Conservation (phyloP, 768 basidiomycete genomes). For the Mycena haematopus region DNA sequence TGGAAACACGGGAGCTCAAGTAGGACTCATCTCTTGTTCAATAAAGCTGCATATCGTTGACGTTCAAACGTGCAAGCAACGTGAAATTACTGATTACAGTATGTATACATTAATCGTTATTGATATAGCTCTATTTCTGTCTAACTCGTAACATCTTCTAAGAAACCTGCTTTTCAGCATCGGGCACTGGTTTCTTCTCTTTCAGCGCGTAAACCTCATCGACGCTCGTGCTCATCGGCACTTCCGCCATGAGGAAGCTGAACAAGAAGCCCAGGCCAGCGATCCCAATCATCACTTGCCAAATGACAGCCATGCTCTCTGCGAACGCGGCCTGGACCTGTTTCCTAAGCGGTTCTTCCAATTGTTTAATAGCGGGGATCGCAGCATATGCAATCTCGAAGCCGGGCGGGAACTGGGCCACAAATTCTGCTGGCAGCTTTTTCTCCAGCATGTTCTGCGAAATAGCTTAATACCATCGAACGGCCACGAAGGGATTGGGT, state of each 20-base stretch:
- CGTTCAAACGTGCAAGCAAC: no score
- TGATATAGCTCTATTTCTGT: no score
- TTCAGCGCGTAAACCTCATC: slow-evolving; percentile 41
- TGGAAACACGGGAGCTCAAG: no score
- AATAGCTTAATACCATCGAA: neutral
- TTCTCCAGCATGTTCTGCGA: slow-evolving; percentile 47
- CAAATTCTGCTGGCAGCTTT: slow-evolving; percentile 26
- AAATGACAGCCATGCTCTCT: slow-evolving; percentile 44
- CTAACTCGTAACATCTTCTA: no score
- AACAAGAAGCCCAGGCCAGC: slow-evolving; percentile 42
- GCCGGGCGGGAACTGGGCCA: slow-evolving; percentile 23
- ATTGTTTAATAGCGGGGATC: slow-evolving; percentile 29
- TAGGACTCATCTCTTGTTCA: no score
- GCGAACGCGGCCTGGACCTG: slow-evolving; percentile 52
- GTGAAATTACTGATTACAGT: no score
- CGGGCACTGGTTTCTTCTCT: slow-evolving; percentile 28
- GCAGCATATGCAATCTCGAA: slow-evolving; percentile 26
- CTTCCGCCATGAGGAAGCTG: slow-evolving; percentile 41
- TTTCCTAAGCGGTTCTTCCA: slow-evolving; percentile 32
- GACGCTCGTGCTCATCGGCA: slow-evolving; percentile 38
- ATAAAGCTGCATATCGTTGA: no score
- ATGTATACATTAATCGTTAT: no score
- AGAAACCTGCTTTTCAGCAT: slow-evolving; percentile 13
- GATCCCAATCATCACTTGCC: slow-evolving; percentile 51
- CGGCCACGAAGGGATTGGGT: no score